Base-by-base conservation (phyloP, 2,329 filamentous ascomycete genomes). In the Calonectria montana region DNA sequence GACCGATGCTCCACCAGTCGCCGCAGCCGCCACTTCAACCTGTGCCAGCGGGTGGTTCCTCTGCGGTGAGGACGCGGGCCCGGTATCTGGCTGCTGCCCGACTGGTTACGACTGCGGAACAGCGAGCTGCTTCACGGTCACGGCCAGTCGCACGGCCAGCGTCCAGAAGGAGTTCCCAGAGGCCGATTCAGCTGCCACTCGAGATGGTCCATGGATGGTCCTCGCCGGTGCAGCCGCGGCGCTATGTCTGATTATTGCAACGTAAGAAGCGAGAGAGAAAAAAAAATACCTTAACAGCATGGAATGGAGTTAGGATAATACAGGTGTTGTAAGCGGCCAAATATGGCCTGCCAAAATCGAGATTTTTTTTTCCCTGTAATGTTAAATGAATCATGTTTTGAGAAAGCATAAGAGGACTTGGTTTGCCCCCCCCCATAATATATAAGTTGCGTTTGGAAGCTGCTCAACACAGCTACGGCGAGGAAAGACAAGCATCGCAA, bases 21-120 rank as follows among this genome's bases (percentile, higher is more conserved):
- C 84, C 2, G 80, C 70, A 3, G 65, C 57, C 83, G 53, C 53
- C 1, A 83, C 82, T 6, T 81, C 81, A 41, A 88, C 85, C 0
- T 98, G 96, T 80, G 94, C 95, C 0, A 86, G 82, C 59, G 95
- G 95, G 5, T 98, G 96, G 96, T 93, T 90, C 74, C 75, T 98
- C 88, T 89, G 91, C 87, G 77, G 90, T 82, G 68, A 86, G 15
- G 85, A 84, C 3, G 88, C 84, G 0, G 89, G 89, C n/a, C 85
- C 88, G 0, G 90, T 93, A 0, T 91, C 95, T 0, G 95, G 95
- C 8, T 98, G 96, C 82, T 98, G 96, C 86, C 95, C 95, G 0
- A 88, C 84, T 48, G 94, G 94, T 2, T 97, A 93, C 82, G 83
- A 83, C 4, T 97, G 95, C 83, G 95, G 94, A 1, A 87, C 88